A percentile compares a stretch with the other conserved stretches of the same genome.
phyloP scores from a whole-genome alignment of 2,329 filamentous ascomycete species.

The Gnomoniopsis smithogilvyi region DNA sequence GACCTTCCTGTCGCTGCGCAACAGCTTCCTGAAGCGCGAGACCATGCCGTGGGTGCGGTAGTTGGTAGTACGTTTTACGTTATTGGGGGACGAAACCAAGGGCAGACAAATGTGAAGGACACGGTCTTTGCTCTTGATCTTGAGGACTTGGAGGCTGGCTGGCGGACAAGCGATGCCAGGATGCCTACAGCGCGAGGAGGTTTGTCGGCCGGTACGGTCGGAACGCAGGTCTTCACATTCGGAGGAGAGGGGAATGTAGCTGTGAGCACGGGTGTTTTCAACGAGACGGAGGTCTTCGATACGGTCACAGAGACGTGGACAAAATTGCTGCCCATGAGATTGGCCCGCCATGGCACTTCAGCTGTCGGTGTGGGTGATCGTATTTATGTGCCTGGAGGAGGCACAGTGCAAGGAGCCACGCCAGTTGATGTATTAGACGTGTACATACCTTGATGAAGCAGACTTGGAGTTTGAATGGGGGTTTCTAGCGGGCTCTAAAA shows the following conservation, averaged over 20 bases:
- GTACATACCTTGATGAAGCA: not conserved
- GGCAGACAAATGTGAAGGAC: conserved; percentile 29
- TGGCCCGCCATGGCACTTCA: conserved; percentile 20
- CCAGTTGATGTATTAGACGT: not conserved
- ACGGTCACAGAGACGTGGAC: conserved; percentile 16
- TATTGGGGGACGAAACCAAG: conserved; percentile 30
- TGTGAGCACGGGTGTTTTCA: conserved; percentile 16
- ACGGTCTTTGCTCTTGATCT: conserved; percentile 35
- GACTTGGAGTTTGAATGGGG: too few relatives aligned
- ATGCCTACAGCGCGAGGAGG: conserved; percentile 38
- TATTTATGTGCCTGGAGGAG: not conserved
- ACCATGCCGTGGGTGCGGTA: conserved; percentile 31
- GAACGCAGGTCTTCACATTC: conserved; percentile 29
- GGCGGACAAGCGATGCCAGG: conserved; percentile 23
- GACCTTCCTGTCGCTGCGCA: conserved; percentile 23
- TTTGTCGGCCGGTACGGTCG: conserved; percentile 26
- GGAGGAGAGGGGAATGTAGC: conserved; percentile 34
- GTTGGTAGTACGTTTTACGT: conserved; percentile 33
- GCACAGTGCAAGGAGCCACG: not conserved
- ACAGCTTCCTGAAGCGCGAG: conserved; percentile 30
- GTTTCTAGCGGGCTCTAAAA: too few relatives aligned
- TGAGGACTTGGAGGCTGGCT: conserved; percentile 22
- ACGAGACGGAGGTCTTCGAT: conserved; percentile 20
- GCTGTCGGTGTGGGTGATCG: conserved; percentile 10
- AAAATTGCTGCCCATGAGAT: conserved; percentile 13